A percentile compares a stretch with the other conserved stretches of the same genome.
These are phyloP conservation scores for Berberis vulgaris DNA, from an alignment of 164 flowering plant genomes.

Conservation along the genomic window DNA sequence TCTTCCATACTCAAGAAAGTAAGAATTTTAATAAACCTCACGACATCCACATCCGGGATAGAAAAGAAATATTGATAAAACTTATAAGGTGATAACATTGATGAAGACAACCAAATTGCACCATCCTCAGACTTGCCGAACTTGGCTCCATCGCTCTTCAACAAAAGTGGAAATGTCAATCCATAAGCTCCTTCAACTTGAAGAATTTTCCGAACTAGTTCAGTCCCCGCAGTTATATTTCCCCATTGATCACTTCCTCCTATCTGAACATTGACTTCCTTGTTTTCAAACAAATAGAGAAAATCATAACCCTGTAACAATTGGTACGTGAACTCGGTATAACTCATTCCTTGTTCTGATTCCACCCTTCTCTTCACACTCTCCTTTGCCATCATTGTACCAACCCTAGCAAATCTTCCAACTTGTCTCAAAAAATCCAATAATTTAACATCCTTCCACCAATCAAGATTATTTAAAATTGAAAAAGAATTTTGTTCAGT, in stretches of 20 bases:
- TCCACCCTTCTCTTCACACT: constrained; percentile 11
- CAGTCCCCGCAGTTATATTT: constrained; percentile 10
- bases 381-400: constrained; percentile 11
- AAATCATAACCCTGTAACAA: constrained; percentile 9
- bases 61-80: constrained; percentile 7
- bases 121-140: constrained; percentile 9
- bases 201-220: constrained; percentile 1
- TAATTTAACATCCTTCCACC: constrained; percentile 7
- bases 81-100: constrained; percentile 7
- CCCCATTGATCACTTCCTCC: constrained; percentile 13
- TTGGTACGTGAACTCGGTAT: constrained; percentile 6
- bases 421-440: constrained; percentile 7
- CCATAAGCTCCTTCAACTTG: constrained; percentile 9
- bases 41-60: constrained; percentile 8
- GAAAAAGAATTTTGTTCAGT: background rate
- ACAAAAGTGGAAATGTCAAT: constrained; percentile 7
- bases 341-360: constrained; percentile 8
- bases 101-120: constrained; percentile 6
- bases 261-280: constrained; percentile 8
- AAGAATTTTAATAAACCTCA: constrained; percentile 8
- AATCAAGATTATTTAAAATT: constrained; percentile 9
- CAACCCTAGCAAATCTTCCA: constrained; percentile 6
- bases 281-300: constrained; percentile 6
- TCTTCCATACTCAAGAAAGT: constrained; percentile 8
- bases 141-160: constrained; percentile 9